phyloP scores from a whole-genome alignment of 306 rosid species.

The Acmispon strigosus region DNA sequence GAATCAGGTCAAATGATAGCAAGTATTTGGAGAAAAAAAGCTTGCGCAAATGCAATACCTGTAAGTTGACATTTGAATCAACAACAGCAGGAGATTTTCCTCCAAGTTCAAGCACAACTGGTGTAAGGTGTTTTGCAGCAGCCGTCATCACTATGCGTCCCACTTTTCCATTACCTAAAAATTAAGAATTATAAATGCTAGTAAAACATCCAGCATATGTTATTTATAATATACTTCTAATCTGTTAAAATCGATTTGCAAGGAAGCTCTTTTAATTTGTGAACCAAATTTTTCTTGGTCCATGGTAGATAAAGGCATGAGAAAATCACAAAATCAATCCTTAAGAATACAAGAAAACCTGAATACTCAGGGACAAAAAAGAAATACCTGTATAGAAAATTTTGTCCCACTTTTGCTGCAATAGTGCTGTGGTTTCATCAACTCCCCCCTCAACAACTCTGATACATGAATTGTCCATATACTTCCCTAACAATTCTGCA shows the following conservation, averaged over 20 bases:
- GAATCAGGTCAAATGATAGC: not conserved
- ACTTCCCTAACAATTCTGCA: constrained; percentile 51
- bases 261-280: not conserved
- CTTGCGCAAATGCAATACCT: constrained; percentile 23
- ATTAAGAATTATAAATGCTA: not conserved
- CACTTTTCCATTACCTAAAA: constrained; percentile 67
- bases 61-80: constrained; percentile 57
- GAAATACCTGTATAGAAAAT: constrained; percentile 81
- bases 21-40: not conserved
- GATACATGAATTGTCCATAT: constrained; percentile 62
- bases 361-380: constrained; percentile 4
- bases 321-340: not conserved
- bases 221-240: too few species aligned
- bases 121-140: constrained; percentile 96
- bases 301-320: not conserved
- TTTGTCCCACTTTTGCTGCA: constrained; percentile 97
- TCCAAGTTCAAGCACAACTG: constrained; percentile 92
- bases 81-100: constrained; percentile 92
- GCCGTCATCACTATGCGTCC: constrained; percentile 90
- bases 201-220: too few species aligned
- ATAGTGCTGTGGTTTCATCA: constrained; percentile 64
- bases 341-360: constrained; percentile 5
- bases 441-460: constrained; percentile 87
- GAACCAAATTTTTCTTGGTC: too few species aligned
- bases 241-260: not conserved